Evolutionary conservation across 2,329 filamentous ascomycete species (phyloP), one percentile per base, ranked within the genome.

Genomic region (Fusarium poae): DNA sequence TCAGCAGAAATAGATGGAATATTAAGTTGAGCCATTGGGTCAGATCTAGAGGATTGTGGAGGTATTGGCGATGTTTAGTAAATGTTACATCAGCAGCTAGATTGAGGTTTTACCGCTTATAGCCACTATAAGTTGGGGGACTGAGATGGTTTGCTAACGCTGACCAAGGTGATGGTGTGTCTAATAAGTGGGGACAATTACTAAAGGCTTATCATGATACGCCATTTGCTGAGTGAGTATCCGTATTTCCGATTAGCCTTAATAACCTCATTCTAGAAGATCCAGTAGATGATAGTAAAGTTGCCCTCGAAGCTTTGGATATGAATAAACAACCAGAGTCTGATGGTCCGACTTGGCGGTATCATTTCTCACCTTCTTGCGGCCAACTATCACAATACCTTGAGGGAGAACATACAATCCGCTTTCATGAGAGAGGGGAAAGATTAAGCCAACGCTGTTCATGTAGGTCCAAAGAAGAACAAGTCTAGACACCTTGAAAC

Each of bases 21-120:
- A 56, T 51, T 51, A 51, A 51, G 32, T 51, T n/a, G 15, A 56
- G 29, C 59, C 57, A 30, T 62, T 61, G 45, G 50, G 39, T 54
- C 51, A 48, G 57, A 70, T 49, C 59, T 45, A 27, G 49, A 53
- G 30, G 48, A 56, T 49, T 27, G 49, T 65, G 54, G 68, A 62
- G 53, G 55, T 35, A n/a, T 52, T 60, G 27, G 42, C 27, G 53
- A 65, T 65, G 54, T 62, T 74, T 73, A 74, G 72, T 74, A 68
- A 74, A 54, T 55, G 60, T 74, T 74, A 72, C 70, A 74, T 74
- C 72, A 74, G 72, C 72, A 71, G 51, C 51, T 48, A 27, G 39
- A 50, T 35, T 30, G 25, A 48, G 27, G 48, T 39, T 57, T 65
- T 64, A 53, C 20, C 29, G 27, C 43, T 59, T 29, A 51, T 51